These are phyloP conservation scores for Cyberlindnera mycetangii DNA, from an alignment of 805 yeast genomes.

Conservation along the genomic window DNA sequence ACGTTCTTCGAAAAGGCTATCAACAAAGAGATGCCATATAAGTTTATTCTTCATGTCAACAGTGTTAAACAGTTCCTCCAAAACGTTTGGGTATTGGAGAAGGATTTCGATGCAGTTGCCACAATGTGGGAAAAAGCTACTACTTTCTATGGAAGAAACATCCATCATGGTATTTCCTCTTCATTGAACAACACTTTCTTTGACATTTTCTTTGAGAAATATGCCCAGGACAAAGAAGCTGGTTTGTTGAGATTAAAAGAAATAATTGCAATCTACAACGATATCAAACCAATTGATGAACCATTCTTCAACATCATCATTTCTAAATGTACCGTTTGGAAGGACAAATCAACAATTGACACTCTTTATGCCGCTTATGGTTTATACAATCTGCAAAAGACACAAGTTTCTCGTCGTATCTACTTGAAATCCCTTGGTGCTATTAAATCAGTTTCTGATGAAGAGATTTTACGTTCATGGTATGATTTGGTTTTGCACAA, in stretches of 20 bases:
- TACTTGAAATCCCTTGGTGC: slow-evolving; percentile 70
- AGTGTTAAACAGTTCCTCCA: slow-evolving; percentile 61
- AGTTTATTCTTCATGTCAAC: slow-evolving; percentile 68
- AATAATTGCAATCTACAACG: slow-evolving; percentile 53
- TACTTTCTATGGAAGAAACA: slow-evolving; percentile 52
- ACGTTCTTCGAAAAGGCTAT: slow-evolving; percentile 74
- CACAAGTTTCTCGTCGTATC: slow-evolving; percentile 71
- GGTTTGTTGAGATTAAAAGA: slow-evolving; percentile 57
- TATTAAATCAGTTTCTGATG: slow-evolving; percentile 45
- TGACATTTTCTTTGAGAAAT: slow-evolving; percentile 60
- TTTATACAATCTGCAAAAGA: slow-evolving; percentile 52
- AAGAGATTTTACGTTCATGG: slow-evolving; percentile 59
- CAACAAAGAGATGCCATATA: slow-evolving; percentile 67
- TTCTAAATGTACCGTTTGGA: slow-evolving; percentile 66
- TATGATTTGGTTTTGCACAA: slow-evolving; percentile 48
- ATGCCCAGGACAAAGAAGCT: slow-evolving; percentile 44
- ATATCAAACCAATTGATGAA: slow-evolving; percentile 63
- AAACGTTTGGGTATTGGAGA: slow-evolving; percentile 56
- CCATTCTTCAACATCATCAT: slow-evolving; percentile 78
- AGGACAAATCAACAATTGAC: slow-evolving; percentile 59
- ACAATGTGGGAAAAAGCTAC: slow-evolving; percentile 63
- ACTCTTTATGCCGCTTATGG: slow-evolving; percentile 60
- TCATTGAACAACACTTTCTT: slow-evolving; percentile 69
- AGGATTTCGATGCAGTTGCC: slow-evolving; percentile 55
- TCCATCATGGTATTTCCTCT: slow-evolving; percentile 67